A percentile compares a stretch with the other conserved stretches of the same genome.
Conservation (phyloP, 129 eudicot genomes). For the Tagetes patula region DNA sequence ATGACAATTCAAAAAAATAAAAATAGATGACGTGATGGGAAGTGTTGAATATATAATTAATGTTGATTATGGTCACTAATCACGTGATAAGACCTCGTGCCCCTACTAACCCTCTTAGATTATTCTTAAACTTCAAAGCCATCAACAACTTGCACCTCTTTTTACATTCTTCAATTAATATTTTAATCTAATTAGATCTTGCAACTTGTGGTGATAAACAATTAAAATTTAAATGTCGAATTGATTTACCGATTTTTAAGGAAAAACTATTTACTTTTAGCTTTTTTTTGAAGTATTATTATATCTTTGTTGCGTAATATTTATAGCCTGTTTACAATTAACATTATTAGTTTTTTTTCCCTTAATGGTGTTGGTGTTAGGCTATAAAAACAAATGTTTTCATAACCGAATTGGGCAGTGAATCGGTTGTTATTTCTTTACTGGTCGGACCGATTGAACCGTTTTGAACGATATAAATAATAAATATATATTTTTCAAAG, state of each 20-base stretch:
- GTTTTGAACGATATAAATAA: too few species aligned
- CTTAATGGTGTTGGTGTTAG: too few species aligned
- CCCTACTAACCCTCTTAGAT: constrained; percentile 20
- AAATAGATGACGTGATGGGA: constrained; percentile 3
- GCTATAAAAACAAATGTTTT: too few species aligned
- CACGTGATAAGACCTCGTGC: constrained; percentile 32
- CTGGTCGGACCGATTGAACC: too few species aligned
- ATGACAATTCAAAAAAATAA: neutral
- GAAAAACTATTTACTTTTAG: neutral
- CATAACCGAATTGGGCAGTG: too few species aligned
- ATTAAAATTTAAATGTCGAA: neutral
- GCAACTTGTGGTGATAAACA: neutral
- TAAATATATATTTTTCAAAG: too few species aligned
- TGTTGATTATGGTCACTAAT: constrained; percentile 16
- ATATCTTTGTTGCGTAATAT: neutral
- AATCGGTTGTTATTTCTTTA: too few species aligned
- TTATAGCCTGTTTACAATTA: neutral
- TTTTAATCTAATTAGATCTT: constrained; percentile 2
- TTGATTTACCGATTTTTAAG: neutral
- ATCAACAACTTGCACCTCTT: constrained; percentile 26
- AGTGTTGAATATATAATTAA: constrained; percentile 13
- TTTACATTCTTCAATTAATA: neutral
- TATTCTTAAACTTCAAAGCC: constrained; percentile 19
- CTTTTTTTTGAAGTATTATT: neutral
- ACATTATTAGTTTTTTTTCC: neutral